Base-by-base conservation (phyloP, 31 red algal species). In the Asparagopsis taxiformis region DNA sequence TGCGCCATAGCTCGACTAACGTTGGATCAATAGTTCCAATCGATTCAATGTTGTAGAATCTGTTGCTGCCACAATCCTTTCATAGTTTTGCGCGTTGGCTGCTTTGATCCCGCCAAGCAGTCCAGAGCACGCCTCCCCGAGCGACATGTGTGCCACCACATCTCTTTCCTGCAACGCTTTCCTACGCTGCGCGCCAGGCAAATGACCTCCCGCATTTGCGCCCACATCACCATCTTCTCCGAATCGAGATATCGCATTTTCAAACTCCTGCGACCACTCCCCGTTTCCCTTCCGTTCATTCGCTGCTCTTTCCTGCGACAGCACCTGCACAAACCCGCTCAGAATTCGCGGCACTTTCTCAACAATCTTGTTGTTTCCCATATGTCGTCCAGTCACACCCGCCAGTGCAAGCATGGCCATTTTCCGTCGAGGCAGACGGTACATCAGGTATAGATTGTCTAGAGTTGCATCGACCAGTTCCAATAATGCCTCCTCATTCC, bases 301-400 rank as follows among this genome's bases (percentile, higher is more conserved):
- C 7, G 51, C 55, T 2, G 30, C n/a, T 32, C 36, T 51, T 32
- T 80, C 77, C 52, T 68, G 30, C 38, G 63, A 30, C 5, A 54
- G 49, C 64, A 80, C 77, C 63, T 80, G 77, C 63, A 68, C 64
- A 31, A 80, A 29, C 64, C 54, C 77, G 51, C 60, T 80, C 51
- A 70, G 49, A 62, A 80, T 64, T 22, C 30, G 49, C 28, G 63
- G 62, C 28, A 80, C 63, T 1, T 64, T 44, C 15, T 61, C 31
- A 3, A 49, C 51, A 20, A 70, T 48, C 49, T 34, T 55, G 33
- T 16, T 54, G 34, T 52, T 70, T 3, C 21, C 10, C 34, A 30
- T 31, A 39, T 70, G 52, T 0, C 77, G 62, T 20, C 21, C 20
- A 35, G 54, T 48, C 32, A 80, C 23, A 1, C 51, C 64, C 19